phyloP scores from a whole-genome alignment of 140 eudicot species.

The Flaveria floridana region DNA sequence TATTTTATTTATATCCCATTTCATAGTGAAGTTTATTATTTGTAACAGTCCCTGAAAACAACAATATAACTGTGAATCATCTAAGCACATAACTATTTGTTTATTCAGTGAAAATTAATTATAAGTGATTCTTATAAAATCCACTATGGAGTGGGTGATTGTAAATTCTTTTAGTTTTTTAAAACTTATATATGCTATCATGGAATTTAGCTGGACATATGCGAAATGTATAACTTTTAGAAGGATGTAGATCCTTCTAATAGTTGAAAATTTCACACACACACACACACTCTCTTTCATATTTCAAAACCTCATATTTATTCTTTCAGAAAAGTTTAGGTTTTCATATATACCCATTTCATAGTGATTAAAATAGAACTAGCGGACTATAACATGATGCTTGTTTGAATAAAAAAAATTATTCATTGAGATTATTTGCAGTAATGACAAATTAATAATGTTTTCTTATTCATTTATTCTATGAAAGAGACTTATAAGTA shows the following conservation, averaged over 20 bases:
- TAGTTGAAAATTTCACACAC: too few species aligned
- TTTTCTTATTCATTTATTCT: background rate
- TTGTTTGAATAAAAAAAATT: background rate
- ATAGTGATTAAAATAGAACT: background rate
- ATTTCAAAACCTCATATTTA: too few species aligned
- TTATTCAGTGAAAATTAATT: background rate
- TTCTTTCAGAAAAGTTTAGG: too few species aligned
- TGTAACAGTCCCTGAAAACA: background rate
- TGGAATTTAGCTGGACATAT: too few species aligned
- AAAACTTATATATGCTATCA: too few species aligned
- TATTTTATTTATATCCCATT: background rate
- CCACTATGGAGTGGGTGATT: background rate
- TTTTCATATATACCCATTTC: background rate
- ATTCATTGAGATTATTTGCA: background rate
- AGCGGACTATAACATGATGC: background rate
- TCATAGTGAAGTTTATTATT: background rate
- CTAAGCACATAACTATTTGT: background rate
- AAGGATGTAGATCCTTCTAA: too few species aligned
- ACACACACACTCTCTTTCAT: too few species aligned
- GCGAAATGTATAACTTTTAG: too few species aligned
- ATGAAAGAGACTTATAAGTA: background rate
- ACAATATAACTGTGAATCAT: background rate
- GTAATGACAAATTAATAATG: background rate
- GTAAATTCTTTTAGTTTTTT: background rate
- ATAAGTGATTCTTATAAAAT: background rate